A percentile compares a stretch with the other conserved stretches of the same genome.
Conservation (phyloP, 306 rosid genomes). For the Gastrolobium villosum region DNA sequence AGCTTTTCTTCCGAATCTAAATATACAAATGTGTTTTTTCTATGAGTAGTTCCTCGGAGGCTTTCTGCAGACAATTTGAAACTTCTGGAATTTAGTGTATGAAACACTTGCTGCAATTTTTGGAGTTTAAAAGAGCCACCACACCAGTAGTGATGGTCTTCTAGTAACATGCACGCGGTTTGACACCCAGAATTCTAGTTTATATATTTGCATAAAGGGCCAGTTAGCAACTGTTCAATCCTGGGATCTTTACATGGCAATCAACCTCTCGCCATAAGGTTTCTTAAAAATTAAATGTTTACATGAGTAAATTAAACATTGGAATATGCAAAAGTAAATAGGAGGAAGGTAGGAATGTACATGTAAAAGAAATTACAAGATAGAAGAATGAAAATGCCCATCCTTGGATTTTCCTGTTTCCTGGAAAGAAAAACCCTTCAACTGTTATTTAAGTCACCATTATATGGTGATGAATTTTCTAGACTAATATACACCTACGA, state of each 20-base stretch:
- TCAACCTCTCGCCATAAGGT: conserved; percentile 34
- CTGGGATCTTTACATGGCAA: conserved; percentile 33
- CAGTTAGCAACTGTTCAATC: conserved; percentile 36
- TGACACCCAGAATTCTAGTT: conserved; percentile 7
- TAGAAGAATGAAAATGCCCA: conserved; percentile 51
- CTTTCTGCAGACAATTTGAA: neutral
- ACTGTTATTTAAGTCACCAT: conserved; percentile 60
- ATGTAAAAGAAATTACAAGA: conserved; percentile 59
- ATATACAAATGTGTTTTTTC: neutral
- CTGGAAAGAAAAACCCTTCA: conserved; percentile 55
- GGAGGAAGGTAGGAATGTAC: conserved; percentile 71
- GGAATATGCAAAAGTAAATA: conserved; percentile 51
- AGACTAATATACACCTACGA: conserved; percentile 61
- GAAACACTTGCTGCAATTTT: neutral
- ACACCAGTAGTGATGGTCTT: conserved; percentile 9
- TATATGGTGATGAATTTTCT: conserved; percentile 54
- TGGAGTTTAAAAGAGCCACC: conserved; percentile 13
- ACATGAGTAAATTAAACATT: conserved; percentile 52
- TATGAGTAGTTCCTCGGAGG: neutral
- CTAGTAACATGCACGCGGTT: neutral
- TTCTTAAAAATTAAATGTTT: conserved; percentile 50
- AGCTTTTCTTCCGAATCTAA: neutral
- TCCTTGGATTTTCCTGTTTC: conserved; percentile 54
- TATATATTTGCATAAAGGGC: conserved; percentile 3
- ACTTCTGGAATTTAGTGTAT: neutral